These are phyloP conservation scores for Aspergillus niger DNA, from an alignment of 2,329 filamentous ascomycete species.

Conservation along the genomic window DNA sequence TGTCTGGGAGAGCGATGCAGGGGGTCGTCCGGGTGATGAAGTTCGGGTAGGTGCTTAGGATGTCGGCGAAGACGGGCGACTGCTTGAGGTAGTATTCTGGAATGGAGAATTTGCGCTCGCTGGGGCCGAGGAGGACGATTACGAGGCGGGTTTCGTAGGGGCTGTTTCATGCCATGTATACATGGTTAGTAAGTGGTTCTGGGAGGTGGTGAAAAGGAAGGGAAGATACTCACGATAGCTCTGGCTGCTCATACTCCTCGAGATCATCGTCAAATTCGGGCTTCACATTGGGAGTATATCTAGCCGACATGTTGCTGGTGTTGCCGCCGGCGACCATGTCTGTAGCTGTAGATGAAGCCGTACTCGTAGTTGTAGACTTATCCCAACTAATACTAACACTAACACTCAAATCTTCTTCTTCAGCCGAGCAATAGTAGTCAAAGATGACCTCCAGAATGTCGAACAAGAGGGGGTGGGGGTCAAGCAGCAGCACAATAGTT, in stretches of 20 bases:
- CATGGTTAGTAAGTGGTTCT: too few species aligned
- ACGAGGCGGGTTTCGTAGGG: conserved; percentile 6
- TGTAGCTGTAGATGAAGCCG: too few species aligned
- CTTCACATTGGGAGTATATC: not conserved
- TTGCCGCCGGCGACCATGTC: not conserved
- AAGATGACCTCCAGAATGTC: too few species aligned
- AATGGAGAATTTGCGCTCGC: conserved; percentile 5
- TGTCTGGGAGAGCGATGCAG: conserved; percentile 4
- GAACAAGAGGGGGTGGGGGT: not conserved
- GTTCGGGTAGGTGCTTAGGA: conserved; percentile 2
- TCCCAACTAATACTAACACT: too few species aligned
- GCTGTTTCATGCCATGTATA: not conserved
- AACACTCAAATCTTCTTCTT: too few species aligned
- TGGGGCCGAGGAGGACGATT: not conserved
- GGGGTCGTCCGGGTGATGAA: conserved; percentile 5
- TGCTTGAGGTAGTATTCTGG: conserved; percentile 6
- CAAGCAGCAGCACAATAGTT: not conserved
- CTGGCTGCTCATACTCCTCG: conserved; percentile 9
- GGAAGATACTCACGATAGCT: not conserved
- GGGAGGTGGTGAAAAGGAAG: not conserved
- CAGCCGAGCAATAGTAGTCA: too few species aligned
- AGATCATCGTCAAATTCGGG: not conserved
- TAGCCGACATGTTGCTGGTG: not conserved
- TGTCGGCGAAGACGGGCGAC: conserved; percentile 3
- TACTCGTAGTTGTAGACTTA: too few species aligned